These are phyloP conservation scores for Teratosphaeria zuluensis DNA, from an alignment of 2,329 filamentous ascomycete species.

Conservation along the genomic window DNA sequence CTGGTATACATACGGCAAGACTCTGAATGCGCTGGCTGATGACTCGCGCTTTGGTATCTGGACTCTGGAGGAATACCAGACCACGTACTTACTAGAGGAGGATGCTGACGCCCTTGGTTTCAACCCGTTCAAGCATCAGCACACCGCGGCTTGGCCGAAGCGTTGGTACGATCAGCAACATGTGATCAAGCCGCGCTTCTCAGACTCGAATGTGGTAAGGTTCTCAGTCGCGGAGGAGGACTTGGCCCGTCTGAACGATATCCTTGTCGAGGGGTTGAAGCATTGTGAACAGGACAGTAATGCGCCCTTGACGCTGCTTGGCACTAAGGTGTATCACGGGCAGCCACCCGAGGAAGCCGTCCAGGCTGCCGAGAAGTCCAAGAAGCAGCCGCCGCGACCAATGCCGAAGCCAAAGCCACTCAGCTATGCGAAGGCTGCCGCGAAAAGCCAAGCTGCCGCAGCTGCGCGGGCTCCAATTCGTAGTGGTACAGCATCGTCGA, in stretches of 20 bases:
- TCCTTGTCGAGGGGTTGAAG: slow-evolving; percentile 52
- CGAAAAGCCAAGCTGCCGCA: slow-evolving; percentile 12
- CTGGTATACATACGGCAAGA: slow-evolving; percentile 57
- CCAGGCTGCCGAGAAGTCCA: slow-evolving; percentile 1
- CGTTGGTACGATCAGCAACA: slow-evolving; percentile 40
- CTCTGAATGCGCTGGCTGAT: slow-evolving; percentile 48
- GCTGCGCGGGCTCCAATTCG: slow-evolving; percentile 3
- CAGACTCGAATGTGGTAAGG: slow-evolving; percentile 41
- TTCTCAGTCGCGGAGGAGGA: slow-evolving; percentile 54
- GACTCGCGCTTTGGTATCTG: slow-evolving; percentile 46
- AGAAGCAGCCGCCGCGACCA: slow-evolving; percentile 2
- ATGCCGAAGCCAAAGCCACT: slow-evolving; percentile 16
- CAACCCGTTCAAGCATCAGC: slow-evolving; percentile 43
- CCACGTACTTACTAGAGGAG: slow-evolving; percentile 58
- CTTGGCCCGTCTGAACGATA: slow-evolving; percentile 54
- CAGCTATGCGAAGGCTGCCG: slow-evolving; percentile 22
- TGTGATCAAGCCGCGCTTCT: slow-evolving; percentile 42
- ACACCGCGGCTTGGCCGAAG: slow-evolving; percentile 35
- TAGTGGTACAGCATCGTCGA: slow-evolving; percentile 4
- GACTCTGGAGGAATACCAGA: slow-evolving; percentile 35
- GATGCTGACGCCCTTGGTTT: slow-evolving; percentile 59
- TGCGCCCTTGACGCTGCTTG: slow-evolving; percentile 13
- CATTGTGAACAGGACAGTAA: slow-evolving; percentile 42
- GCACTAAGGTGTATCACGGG: slow-evolving; percentile 18
- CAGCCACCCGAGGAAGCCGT: slow-evolving; percentile 3